phyloP scores from a whole-genome alignment of 495 filamentous ascomycete species.

The Neurospora africana region DNA sequence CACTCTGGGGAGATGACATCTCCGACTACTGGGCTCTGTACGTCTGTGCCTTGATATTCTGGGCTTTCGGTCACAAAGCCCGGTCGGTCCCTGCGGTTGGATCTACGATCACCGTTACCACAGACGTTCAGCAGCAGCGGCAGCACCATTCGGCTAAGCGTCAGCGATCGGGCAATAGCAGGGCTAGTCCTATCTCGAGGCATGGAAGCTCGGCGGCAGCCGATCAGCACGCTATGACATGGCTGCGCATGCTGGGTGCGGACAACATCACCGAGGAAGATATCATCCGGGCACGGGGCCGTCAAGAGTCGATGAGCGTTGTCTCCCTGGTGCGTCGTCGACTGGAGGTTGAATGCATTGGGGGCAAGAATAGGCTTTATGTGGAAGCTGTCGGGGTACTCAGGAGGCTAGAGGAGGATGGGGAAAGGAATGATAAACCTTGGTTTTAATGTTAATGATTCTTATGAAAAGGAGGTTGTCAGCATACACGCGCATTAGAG shows the following conservation, averaged over 20 bases:
- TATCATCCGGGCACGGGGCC: constrained; percentile 16
- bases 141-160: constrained; percentile 13
- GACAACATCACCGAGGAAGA: constrained; percentile 32
- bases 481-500: background rate
- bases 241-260: constrained; percentile 54
- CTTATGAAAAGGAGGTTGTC: background rate
- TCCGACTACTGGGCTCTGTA: constrained; percentile 41
- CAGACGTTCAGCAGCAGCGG: constrained; percentile 37
- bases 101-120: constrained; percentile 46
- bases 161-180: constrained; percentile 57
- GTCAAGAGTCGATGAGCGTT: constrained; percentile 26
- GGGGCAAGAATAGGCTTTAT: constrained; percentile 28
- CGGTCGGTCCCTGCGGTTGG: constrained; percentile 2
- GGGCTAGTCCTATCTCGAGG: constrained; percentile 44
- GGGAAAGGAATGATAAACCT: constrained; percentile 10
- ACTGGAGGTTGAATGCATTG: constrained; percentile 31
- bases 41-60: constrained; percentile 37
- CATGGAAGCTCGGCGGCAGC: constrained; percentile 21
- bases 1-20: constrained; percentile 23
- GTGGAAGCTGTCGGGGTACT: constrained; percentile 36
- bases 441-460: constrained; percentile 24
- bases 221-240: constrained; percentile 37
- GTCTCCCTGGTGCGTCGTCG: constrained; percentile 27
- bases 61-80: constrained; percentile 29
- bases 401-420: constrained; percentile 32